phyloP scores from a whole-genome alignment of 108 stramenopile genomes.

The Nitzschia inconspicua region DNA sequence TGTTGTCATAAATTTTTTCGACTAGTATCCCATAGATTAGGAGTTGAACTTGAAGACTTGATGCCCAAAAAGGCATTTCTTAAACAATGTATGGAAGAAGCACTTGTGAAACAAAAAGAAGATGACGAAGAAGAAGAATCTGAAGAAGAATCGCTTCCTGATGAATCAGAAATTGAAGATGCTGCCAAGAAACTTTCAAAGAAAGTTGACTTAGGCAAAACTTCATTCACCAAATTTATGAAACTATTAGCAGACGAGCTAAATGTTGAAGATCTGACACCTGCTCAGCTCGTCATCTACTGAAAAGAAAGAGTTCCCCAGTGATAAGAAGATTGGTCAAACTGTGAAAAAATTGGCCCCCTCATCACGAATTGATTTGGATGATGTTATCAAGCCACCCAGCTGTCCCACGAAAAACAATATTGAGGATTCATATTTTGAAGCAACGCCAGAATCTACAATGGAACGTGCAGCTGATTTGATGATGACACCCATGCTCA shows the following conservation, averaged over 20 bases:
- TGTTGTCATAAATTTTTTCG: no score
- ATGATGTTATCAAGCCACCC: no score
- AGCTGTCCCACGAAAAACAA: no score
- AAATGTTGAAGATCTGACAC: background rate
- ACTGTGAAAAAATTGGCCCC: background rate
- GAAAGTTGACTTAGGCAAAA: background rate
- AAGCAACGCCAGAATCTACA: no score
- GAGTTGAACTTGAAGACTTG: background rate
- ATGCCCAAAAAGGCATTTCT: background rate
- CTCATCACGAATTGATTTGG: background rate
- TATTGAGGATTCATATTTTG: no score
- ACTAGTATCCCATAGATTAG: background rate
- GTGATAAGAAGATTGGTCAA: background rate
- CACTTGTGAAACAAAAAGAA: background rate
- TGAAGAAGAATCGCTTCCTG: background rate
- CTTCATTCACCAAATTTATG: background rate
- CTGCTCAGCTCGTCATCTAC: background rate
- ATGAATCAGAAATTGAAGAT: background rate
- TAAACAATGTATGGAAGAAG: background rate
- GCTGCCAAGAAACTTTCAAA: background rate
- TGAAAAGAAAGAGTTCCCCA: background rate
- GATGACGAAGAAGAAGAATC: background rate
- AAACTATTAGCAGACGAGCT: background rate
- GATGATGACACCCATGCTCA: no score
- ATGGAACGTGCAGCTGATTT: no score